Evolutionary conservation across 495 filamentous ascomycete species (phyloP), one percentile per base, ranked within the genome.

Genomic region (Symbiotaphrina buchneri): DNA sequence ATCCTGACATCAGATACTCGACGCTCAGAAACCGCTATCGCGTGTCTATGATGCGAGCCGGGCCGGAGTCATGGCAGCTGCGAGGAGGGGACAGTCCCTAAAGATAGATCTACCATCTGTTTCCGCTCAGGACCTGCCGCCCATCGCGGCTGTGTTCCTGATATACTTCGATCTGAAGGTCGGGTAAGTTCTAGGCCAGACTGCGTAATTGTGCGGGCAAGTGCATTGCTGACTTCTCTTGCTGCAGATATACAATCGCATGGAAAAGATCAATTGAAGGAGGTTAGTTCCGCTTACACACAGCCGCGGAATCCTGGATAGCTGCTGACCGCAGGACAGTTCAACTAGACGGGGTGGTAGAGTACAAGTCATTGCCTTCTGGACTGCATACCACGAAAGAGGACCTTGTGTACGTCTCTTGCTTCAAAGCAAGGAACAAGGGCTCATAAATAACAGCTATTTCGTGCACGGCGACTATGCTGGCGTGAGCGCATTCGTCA

Each of bases 361-460:
- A 97, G 48, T 97, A 77, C 63, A 93, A 93, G 51, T 84, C 69
- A 32, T 61, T 97, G 25, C 87, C 87, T 1, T 93, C 84, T 0
- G 87, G 87, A 22, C 52, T 94, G 27, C 87, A 97, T 55, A 78
- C 78, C 35, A 78, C 94, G 6, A 57, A 71, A 27, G 68, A 81
- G 31, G 87, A 97, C 48, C 56, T 94, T 10, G 74, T 97, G 63
- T 76, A 55, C 36, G 62, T 46, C 10, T 21, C 27, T 6, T 22
- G 20, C 21, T 15, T 28, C n/a, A 23, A 30, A 33, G 8, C 16
- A 26, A 10, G n/a, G 21, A 7, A 27, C 30, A 26, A 24, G 10
- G 10, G 10, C 11, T 7, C n/a, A 4, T 4, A 14, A 15, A 23
- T 24, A 13, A 17, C 36, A 73, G 68, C 33, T 93, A 93, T 50